Evolutionary conservation across 345 rosid species (phyloP).

Genomic region (Mercurialis annua): DNA sequence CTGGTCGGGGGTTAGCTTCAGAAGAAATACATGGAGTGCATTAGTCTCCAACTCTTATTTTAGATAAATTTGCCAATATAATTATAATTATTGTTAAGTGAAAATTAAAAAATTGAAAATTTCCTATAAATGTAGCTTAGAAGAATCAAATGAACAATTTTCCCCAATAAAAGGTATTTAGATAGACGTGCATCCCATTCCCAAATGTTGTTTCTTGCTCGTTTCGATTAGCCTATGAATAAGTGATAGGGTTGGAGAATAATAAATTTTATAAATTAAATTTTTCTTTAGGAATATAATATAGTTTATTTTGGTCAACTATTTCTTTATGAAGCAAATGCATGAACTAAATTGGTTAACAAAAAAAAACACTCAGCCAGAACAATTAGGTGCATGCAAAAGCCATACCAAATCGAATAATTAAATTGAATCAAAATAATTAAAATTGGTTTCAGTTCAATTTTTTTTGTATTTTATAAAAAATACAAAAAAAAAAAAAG

Average conservation of each 20-base stretch:
- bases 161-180: neutral
- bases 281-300: too few relatives aligned
- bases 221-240: neutral
- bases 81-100: too few relatives aligned
- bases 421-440: neutral
- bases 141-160: neutral
- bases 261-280: too few relatives aligned
- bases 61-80: neutral
- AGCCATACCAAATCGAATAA: too few relatives aligned
- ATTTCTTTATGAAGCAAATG: constrained; percentile 14
- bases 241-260: neutral
- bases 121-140: neutral
- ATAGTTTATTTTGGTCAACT: constrained; percentile 13
- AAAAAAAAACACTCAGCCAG: too few relatives aligned
- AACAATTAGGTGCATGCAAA: too few relatives aligned
- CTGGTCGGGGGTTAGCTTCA: constrained; percentile 38
- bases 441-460: neutral
- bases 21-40: constrained; percentile 4
- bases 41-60: neutral
- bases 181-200: constrained; percentile 50
- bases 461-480: too few relatives aligned
- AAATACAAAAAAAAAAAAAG: too few relatives aligned
- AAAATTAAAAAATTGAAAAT: too few relatives aligned
- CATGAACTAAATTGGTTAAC: constrained; percentile 5
- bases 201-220: constrained; percentile 7